Conservation (phyloP, 352 stramenopile genomes). For the Globisporangium lucens region DNA sequence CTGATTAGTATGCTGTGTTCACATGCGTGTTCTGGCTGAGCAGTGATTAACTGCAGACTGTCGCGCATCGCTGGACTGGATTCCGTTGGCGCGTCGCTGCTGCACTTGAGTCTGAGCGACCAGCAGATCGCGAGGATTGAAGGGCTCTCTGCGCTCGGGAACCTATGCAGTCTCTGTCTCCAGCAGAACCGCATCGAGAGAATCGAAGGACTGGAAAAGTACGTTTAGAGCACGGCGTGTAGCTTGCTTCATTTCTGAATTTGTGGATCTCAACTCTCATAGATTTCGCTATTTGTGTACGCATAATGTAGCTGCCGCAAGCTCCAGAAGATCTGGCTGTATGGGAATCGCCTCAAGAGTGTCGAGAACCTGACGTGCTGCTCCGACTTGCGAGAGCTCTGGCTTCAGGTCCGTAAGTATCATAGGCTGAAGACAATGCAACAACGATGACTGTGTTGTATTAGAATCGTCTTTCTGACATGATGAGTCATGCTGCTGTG, state of each 20-base stretch:
- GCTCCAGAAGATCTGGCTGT: constrained; percentile 79
- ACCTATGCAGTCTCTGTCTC: constrained; percentile 70
- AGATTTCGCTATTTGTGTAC: background rate
- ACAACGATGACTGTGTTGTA: background rate
- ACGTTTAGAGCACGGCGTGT: no score
- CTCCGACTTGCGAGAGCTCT: constrained; percentile 78
- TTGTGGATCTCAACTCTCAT: background rate
- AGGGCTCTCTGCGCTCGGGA: constrained; percentile 45
- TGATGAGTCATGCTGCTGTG: background rate
- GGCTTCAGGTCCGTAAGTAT: constrained; percentile 51
- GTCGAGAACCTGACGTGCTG: constrained; percentile 65
- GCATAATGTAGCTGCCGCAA: constrained; percentile 37
- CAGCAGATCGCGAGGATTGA: constrained; percentile 61
- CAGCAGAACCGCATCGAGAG: constrained; percentile 77
- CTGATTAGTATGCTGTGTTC: background rate
- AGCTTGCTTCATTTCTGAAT: background rate
- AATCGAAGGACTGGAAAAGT: constrained; percentile 76
- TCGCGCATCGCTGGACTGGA: constrained; percentile 43
- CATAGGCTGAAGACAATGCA: background rate
- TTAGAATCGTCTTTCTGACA: background rate
- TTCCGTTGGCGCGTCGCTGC: constrained; percentile 54
- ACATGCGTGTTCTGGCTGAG: background rate
- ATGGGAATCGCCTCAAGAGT: constrained; percentile 53
- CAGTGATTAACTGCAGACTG: constrained; percentile 78
- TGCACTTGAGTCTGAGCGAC: constrained; percentile 76